Conservation (phyloP, 805 yeast genomes). For the Barnettozyma californica region DNA sequence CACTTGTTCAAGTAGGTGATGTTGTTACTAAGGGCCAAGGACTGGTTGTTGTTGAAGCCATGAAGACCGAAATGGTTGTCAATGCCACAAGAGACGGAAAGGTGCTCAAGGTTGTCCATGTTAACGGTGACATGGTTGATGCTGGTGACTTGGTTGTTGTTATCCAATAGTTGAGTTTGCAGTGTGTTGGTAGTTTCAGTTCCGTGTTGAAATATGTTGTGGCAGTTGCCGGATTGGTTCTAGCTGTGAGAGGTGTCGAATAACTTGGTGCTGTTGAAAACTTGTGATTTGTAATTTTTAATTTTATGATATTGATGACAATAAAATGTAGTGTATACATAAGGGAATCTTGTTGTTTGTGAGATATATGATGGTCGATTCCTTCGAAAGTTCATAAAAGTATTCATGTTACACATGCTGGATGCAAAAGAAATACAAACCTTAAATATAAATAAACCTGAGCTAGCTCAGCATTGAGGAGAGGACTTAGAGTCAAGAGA, state of each 20-base stretch:
- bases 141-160: constrained; percentile 95
- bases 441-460: too few relatives aligned
- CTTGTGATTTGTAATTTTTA: neutral
- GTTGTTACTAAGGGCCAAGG: constrained; percentile 69
- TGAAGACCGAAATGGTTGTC: constrained; percentile 97
- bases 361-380: too few relatives aligned
- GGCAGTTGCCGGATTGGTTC: neutral
- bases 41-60: constrained; percentile 88
- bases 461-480: too few relatives aligned
- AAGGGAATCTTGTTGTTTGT: too few relatives aligned
- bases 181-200: neutral
- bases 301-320: neutral
- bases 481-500: too few relatives aligned
- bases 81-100: constrained; percentile 65
- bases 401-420: too few relatives aligned
- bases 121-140: constrained; percentile 93
- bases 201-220: neutral
- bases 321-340: too few relatives aligned
- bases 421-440: too few relatives aligned
- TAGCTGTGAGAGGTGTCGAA: neutral
- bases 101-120: constrained; percentile 66
- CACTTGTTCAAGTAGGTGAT: constrained; percentile 76
- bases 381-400: too few relatives aligned
- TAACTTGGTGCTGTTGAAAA: neutral
- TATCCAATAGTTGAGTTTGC: constrained; percentile 35